phyloP scores from a whole-genome alignment of 1,284 basidiomycete genomes.

The Phaffia rhodozyma region DNA sequence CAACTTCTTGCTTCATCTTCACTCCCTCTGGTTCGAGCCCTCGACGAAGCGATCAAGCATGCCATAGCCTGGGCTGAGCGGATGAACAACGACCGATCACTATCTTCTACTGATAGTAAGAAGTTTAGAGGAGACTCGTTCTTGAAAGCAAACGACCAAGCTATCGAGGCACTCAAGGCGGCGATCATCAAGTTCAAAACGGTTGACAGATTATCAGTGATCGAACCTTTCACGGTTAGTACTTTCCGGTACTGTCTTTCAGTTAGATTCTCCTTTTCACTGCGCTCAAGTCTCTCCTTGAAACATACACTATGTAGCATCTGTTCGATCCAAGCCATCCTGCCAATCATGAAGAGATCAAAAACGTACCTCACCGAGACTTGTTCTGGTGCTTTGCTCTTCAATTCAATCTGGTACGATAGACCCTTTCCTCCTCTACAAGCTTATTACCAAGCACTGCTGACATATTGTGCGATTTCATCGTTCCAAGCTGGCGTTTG shows the following conservation, averaged over 20 bases:
- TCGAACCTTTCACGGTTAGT: conserved; percentile 16
- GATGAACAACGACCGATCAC: conserved; percentile 15
- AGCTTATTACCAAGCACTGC: neutral
- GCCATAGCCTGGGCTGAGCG: conserved; percentile 1
- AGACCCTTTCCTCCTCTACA: neutral
- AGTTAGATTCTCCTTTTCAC: neutral
- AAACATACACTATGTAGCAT: conserved; percentile 1
- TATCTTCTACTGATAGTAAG: neutral
- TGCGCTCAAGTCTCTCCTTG: neutral
- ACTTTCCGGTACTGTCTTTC: neutral
- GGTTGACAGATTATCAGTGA: conserved; percentile 6
- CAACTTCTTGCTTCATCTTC: conserved; percentile 13
- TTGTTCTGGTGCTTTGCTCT: conserved; percentile 14
- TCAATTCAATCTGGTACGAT: conserved; percentile 1
- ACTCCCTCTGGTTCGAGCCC: conserved; percentile 7
- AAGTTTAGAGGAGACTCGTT: neutral
- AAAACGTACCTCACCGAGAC: conserved; percentile 14
- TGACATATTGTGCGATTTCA: neutral
- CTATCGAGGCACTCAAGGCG: neutral
- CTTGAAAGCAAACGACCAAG: conserved; percentile 1
- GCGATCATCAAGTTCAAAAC: neutral
- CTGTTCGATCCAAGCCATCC: conserved; percentile 16
- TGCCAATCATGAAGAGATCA: neutral
- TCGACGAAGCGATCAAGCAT: conserved; percentile 3
- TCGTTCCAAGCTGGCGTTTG: neutral